Base-by-base conservation (phyloP, 306 rosid species). In the Pueraria montana region DNA sequence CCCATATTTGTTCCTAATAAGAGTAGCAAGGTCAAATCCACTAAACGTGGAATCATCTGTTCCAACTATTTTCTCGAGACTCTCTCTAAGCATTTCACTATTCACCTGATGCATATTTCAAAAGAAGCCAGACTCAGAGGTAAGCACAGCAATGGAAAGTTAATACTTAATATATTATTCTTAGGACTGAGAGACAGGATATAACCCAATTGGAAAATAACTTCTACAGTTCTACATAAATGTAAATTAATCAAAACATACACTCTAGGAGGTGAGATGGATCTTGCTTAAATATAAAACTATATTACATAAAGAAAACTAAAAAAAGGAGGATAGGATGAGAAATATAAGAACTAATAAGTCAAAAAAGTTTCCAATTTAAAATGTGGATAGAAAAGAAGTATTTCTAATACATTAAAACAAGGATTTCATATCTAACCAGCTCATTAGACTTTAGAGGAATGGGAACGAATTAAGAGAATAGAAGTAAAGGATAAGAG, bases 1-100 rank as follows among this genome's bases (percentile, higher is more conserved):
- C 45, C 98, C 99, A 77, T 96, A 93, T 89, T 92, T 96, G 77
- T 93, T 91, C 91, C 99, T 85, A 21, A 96, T 93, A 71, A 96
- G 94, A 81, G 93, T 96, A 74, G 99, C 99, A 74, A 96, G 91
- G 83, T 96, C 99, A 82, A 96, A 83, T 74, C 99, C 99, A 80
- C 91, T 93, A 67, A 96, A 96, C 20, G 80, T 26, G 18, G 99
- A 93, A 86, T 96, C 99, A 89, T 96, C 98, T 68, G 66, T 80
- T 12, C 99, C 99, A 56, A 90, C 97, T 34, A 94, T 88, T 86
- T 94, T 90, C 87, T 96, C 99, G 1, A 96, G 91, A 82, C 87
- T 86, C 58, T 92, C 94, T 67, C 97, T 89, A 46, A 92, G 88
- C 69, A 71, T 87, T 32, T 91, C 94, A 65, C 72, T 89, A 72